phyloP scores from a whole-genome alignment of 306 rosid genomes.

The Amphicarpaea edgeworthii region DNA sequence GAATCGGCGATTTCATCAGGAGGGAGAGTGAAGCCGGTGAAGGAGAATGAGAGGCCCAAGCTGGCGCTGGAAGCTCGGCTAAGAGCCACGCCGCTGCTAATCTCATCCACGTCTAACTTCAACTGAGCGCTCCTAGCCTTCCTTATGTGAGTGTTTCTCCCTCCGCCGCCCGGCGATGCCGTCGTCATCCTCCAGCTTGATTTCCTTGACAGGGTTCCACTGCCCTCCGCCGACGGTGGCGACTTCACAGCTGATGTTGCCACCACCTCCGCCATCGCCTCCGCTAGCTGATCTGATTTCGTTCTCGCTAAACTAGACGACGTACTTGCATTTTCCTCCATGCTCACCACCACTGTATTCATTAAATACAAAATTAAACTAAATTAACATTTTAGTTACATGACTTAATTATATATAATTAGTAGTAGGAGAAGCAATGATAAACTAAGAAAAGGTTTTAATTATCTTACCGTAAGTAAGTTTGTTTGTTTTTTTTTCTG shows the following conservation, averaged over 20 bases:
- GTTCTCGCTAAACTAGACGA: conserved; percentile 60
- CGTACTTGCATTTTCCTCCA: conserved; percentile 76
- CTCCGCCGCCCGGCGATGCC: conserved; percentile 62
- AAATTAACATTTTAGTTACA: neutral
- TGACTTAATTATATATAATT: too few species aligned
- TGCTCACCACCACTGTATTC: conserved; percentile 20
- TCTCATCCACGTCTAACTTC: conserved; percentile 80
- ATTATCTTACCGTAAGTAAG: conserved; percentile 16
- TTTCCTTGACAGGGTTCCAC: conserved; percentile 59
- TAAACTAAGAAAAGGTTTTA: neutral
- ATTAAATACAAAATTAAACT: neutral
- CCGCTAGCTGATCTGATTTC: conserved; percentile 71
- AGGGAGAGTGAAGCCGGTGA: conserved; percentile 89
- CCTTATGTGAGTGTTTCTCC: conserved; percentile 77
- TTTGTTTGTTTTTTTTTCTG: neutral
- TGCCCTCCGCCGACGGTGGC: conserved; percentile 50
- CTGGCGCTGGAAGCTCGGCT: conserved; percentile 98
- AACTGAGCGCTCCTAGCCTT: conserved; percentile 88
- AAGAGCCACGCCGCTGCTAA: conserved; percentile 82
- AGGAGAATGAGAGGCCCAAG: conserved; percentile 92
- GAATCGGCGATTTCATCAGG: conserved; percentile 76
- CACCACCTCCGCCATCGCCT: conserved; percentile 59
- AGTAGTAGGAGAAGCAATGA: too few species aligned
- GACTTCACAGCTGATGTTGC: conserved; percentile 57
- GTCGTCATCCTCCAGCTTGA: conserved; percentile 62